Conservation (phyloP, 345 rosid genomes). For the Citrus sinensis region DNA sequence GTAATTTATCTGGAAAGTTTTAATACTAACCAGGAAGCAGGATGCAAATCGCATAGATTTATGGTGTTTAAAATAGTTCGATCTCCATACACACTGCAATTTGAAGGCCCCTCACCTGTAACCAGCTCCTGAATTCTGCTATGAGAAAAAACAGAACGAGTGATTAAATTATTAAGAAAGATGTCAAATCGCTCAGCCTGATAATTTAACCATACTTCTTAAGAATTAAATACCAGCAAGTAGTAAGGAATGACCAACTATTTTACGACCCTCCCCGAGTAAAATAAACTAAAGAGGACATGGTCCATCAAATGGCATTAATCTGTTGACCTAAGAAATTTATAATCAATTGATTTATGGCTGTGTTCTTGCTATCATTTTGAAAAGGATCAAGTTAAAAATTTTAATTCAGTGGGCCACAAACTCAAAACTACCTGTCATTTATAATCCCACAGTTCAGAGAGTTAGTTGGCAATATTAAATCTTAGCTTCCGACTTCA, state of each 20-base stretch:
- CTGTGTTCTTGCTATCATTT: not conserved
- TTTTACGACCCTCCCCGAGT: not conserved
- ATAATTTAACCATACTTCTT: not conserved
- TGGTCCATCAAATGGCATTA: not conserved
- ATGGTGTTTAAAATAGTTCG: conserved; percentile 32
- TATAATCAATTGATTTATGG: not conserved
- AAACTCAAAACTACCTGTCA: not conserved
- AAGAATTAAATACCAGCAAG: not conserved
- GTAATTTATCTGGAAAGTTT: not conserved
- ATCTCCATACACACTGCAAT: conserved; percentile 41
- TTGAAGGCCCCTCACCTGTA: conserved; percentile 23
- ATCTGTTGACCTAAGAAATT: not conserved
- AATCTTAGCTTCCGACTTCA: not conserved
- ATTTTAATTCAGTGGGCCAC: not conserved
- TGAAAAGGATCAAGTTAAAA: not conserved
- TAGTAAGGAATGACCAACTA: not conserved
- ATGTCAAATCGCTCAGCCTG: not conserved
- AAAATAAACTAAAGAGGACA: not conserved
- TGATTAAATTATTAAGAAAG: not conserved
- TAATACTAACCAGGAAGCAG: conserved; percentile 50
- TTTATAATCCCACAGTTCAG: not conserved
- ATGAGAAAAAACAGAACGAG: not conserved
- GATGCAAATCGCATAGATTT: conserved; percentile 44
- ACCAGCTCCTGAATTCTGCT: conserved; percentile 51
- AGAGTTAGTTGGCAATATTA: not conserved